phyloP scores from a whole-genome alignment of 108 stramenopile genomes.

The Nitzschia sp. region DNA sequence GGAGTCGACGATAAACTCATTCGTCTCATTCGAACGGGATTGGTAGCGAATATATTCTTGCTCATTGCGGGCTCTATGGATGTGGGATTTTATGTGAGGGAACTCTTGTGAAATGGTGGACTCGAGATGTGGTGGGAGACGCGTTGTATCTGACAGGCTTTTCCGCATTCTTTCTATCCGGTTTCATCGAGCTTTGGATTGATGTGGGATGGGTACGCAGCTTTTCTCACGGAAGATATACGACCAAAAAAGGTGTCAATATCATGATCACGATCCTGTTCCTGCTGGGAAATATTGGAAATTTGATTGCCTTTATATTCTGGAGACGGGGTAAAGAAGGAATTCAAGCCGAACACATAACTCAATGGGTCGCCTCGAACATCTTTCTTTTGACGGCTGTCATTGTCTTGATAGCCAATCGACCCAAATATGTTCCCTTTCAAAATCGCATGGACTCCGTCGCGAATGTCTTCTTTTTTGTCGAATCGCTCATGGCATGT shows the following conservation, averaged over 20 bases:
- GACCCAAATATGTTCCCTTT: conserved; percentile 15
- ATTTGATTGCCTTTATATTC: conserved; percentile 12
- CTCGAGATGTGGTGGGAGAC: conserved; percentile 2
- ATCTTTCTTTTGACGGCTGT: conserved; percentile 2
- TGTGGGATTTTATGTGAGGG: background rate
- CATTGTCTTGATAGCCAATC: conserved; percentile 7
- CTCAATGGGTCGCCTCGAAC: conserved; percentile 8
- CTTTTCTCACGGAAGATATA: conserved; percentile 12
- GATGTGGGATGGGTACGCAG: conserved; percentile 3
- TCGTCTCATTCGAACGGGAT: background rate
- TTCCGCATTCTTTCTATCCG: background rate
- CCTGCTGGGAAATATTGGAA: conserved; percentile 2
- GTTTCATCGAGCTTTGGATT: background rate
- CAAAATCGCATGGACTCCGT: conserved; percentile 10
- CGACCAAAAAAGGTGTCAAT: conserved; percentile 5
- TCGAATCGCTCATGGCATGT: conserved; percentile 2
- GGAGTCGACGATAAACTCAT: background rate
- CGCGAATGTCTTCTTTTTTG: conserved; percentile 14
- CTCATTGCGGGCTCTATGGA: conserved; percentile 4
- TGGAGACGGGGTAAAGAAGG: conserved; percentile 10
- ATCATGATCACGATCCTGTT: conserved; percentile 4
- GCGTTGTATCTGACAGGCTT: conserved; percentile 3
- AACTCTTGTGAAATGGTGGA: background rate
- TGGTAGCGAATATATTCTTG: background rate
- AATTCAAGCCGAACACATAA: conserved; percentile 2